phyloP scores from a whole-genome alignment of 2,329 filamentous ascomycete species.

The Mollisiaceae sp. region DNA sequence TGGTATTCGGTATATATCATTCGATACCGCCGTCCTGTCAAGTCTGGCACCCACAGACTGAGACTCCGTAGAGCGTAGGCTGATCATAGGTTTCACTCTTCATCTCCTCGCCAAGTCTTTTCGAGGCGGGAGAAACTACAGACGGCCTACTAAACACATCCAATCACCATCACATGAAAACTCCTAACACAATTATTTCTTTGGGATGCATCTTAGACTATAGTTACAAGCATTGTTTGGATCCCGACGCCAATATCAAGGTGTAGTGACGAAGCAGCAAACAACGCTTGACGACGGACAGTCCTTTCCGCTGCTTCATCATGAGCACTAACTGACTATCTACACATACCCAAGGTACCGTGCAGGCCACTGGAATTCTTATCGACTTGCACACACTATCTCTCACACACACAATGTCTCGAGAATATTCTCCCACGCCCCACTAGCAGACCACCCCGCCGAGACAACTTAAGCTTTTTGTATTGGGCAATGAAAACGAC shows the following conservation, averaged over 20 bases:
- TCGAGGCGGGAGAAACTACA: not conserved
- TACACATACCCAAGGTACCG: constrained; percentile 33
- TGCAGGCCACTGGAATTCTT: constrained; percentile 21
- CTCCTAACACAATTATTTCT: constrained; percentile 35
- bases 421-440: constrained; percentile 5
- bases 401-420: constrained; percentile 28
- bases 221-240: constrained; percentile 38
- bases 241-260: constrained; percentile 27
- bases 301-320: constrained; percentile 6
- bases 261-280: constrained; percentile 22
- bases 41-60: not conserved
- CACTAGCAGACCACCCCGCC: constrained; percentile 33
- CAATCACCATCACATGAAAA: not conserved
- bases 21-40: too few species aligned
- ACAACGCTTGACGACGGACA: constrained; percentile 18
- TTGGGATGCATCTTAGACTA: constrained; percentile 38
- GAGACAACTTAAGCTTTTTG: constrained; percentile 39
- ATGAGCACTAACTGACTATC: constrained; percentile 23
- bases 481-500: constrained; percentile 33
- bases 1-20: too few species aligned
- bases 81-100: not conserved
- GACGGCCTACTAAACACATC: not conserved
- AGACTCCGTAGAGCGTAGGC: not conserved
- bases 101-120: not conserved
- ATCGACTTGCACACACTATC: constrained; percentile 26